These are phyloP conservation scores for Claviceps arundinis DNA, from an alignment of 2,329 filamentous ascomycete species.

Conservation along the genomic window DNA sequence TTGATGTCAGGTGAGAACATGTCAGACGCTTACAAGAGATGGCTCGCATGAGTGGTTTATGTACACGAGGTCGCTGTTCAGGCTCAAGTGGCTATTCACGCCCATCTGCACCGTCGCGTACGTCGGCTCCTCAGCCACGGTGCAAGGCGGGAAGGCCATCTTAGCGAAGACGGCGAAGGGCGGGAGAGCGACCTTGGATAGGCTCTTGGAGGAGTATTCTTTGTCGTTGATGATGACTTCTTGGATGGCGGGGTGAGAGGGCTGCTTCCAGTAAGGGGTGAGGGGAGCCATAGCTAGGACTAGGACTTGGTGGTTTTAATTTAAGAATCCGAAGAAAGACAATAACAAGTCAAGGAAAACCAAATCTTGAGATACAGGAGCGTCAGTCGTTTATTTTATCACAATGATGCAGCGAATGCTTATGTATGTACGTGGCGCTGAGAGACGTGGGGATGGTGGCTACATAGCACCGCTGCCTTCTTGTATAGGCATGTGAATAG, in stretches of 20 bases:
- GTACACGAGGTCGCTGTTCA: conserved; percentile 54
- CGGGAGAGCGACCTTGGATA: conserved; percentile 40
- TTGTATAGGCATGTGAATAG: background rate
- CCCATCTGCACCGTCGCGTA: conserved; percentile 53
- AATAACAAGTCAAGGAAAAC: too few species aligned
- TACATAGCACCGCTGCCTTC: background rate
- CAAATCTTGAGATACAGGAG: background rate
- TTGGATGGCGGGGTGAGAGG: conserved; percentile 46
- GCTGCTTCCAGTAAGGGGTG: conserved; percentile 44
- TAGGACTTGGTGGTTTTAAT: background rate
- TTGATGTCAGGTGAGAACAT: background rate
- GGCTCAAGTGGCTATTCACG: conserved; percentile 40
- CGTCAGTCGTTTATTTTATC: background rate
- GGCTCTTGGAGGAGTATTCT: conserved; percentile 46
- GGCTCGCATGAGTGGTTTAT: conserved; percentile 58
- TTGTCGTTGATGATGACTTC: conserved; percentile 40
- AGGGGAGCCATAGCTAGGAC: conserved; percentile 37
- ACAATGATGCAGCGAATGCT: background rate
- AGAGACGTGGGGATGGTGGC: background rate
- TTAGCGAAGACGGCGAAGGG: conserved; percentile 55
- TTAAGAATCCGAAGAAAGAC: too few species aligned
- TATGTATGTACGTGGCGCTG: background rate
- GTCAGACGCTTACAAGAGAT: conserved; percentile 38
- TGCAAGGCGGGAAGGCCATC: conserved; percentile 50
- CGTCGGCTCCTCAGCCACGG: conserved; percentile 38